Conservation (phyloP, 176 grass and related monocot species). For the Aegilops sharonensis region DNA sequence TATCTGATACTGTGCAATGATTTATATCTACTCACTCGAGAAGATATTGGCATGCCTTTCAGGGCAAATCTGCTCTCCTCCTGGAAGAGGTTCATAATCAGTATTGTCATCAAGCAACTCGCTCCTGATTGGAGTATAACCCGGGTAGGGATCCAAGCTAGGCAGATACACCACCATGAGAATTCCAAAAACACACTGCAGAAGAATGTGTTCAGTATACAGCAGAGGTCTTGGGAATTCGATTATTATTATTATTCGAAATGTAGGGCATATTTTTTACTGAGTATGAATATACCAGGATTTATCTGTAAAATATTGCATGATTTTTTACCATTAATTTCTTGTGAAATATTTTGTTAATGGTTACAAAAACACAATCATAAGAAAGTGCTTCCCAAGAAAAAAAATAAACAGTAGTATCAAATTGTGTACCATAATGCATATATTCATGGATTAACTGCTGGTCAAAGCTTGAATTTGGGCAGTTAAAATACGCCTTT, state of each 20-base stretch:
- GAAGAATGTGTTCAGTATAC: constrained; percentile 23
- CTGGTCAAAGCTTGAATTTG: background rate
- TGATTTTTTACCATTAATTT: background rate
- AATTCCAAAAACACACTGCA: constrained; percentile 89
- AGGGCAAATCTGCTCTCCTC: constrained; percentile 83
- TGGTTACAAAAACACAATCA: constrained; percentile 1
- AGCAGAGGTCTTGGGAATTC: background rate
- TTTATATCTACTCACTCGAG: constrained; percentile 62
- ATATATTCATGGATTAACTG: background rate
- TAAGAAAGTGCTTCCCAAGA: background rate
- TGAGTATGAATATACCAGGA: background rate
- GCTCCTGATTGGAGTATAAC: constrained; percentile 74
- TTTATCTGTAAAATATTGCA: background rate
- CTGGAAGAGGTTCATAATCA: constrained; percentile 80
- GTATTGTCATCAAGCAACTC: constrained; percentile 58
- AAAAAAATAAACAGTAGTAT: background rate
- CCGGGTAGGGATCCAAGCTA: constrained; percentile 74
- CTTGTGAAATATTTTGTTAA: background rate
- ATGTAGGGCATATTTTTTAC: background rate
- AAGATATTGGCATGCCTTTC: constrained; percentile 69
- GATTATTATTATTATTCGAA: background rate
- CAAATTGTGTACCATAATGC: background rate
- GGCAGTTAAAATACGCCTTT: background rate
- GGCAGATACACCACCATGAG: constrained; percentile 86
- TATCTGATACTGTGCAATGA: constrained; percentile 20